Conservation (phyloP, 2,329 filamentous ascomycete genomes). For the Cladosporium austrohemisphaericum region DNA sequence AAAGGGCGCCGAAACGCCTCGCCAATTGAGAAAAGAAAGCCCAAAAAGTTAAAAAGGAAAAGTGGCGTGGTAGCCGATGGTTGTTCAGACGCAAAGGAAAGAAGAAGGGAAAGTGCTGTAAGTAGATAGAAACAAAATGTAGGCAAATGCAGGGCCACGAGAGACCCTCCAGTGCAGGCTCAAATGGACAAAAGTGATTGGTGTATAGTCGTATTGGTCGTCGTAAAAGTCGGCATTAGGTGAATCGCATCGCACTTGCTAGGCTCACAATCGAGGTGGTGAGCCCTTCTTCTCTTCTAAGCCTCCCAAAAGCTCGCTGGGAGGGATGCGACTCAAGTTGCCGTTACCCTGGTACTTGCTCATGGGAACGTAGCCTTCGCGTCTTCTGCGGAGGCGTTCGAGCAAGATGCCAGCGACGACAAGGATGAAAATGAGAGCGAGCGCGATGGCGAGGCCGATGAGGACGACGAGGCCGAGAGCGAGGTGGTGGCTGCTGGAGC, state of each 20-base stretch:
- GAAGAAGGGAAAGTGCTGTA: not conserved
- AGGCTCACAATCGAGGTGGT: not conserved
- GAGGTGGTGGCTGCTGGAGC: conserved; percentile 52
- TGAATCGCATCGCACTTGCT: not conserved
- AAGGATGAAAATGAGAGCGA: conserved; percentile 72
- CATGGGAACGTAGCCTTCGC: conserved; percentile 76
- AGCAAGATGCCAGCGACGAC: conserved; percentile 71
- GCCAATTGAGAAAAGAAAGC: not conserved
- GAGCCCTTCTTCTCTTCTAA: conserved; percentile 25
- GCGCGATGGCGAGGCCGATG: conserved; percentile 73
- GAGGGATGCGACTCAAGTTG: conserved; percentile 51
- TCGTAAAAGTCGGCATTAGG: conserved; percentile 13
- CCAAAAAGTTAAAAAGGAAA: not conserved
- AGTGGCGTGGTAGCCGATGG: not conserved
- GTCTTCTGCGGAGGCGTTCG: conserved; percentile 71
- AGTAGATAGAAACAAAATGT: conserved; percentile 6
- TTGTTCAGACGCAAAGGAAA: not conserved
- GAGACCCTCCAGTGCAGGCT: not conserved
- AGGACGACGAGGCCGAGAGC: conserved; percentile 74
- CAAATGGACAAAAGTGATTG: not conserved
- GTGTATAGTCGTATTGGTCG: not conserved
- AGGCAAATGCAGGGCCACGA: not conserved
- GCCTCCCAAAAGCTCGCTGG: conserved; percentile 33
- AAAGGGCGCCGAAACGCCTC: no score
- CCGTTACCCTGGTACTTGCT: conserved; percentile 52